Percentiles rank a stretch among this genome's conserved stretches.
Conservation (phyloP, 2,329 filamentous ascomycete genomes). For the Beauveria scarabaeidicola region DNA sequence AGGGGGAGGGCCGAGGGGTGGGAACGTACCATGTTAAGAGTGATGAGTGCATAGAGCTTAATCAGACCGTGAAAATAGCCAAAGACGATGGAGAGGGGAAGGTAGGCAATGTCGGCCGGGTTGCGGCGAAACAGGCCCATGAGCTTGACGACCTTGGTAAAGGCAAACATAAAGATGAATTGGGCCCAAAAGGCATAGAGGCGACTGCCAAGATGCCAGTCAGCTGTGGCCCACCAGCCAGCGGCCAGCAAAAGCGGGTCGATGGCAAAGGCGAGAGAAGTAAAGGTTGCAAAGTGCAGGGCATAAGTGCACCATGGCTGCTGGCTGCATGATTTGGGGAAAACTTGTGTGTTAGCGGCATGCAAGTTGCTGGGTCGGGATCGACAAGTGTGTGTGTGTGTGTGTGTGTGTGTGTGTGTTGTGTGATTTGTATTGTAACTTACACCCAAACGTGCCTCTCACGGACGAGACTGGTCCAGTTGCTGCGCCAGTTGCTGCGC, state of each 20-base stretch:
- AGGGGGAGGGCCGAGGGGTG: slow-evolving; percentile 10
- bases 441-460: slow-evolving; percentile 83
- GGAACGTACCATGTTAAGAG: slow-evolving; percentile 67
- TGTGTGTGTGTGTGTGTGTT: background rate
- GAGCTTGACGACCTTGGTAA: slow-evolving; percentile 87
- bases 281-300: slow-evolving; percentile 85
- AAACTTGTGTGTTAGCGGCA: slow-evolving; percentile 6
- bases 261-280: slow-evolving; percentile 72
- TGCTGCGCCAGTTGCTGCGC: slow-evolving; percentile 95
- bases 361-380: slow-evolving; percentile 9
- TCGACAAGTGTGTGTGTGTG: background rate
- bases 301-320: slow-evolving; percentile 93
- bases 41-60: slow-evolving; percentile 80
- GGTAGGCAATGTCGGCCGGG: slow-evolving; percentile 68
- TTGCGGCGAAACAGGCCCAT: slow-evolving; percentile 78
- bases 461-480: slow-evolving; percentile 78
- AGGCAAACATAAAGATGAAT: slow-evolving; percentile 64
- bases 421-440: slow-evolving; percentile 33
- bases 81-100: slow-evolving; percentile 81
- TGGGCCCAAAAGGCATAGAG: slow-evolving; percentile 52
- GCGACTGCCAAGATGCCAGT: slow-evolving; percentile 47
- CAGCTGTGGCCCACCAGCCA: slow-evolving; percentile 58
- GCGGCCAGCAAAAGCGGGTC: slow-evolving; percentile 66
- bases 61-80: slow-evolving; percentile 89
- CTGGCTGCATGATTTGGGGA: slow-evolving; percentile 47